Conservation (phyloP, 2,329 filamentous ascomycete genomes). For the Fusarium hainanense region DNA sequence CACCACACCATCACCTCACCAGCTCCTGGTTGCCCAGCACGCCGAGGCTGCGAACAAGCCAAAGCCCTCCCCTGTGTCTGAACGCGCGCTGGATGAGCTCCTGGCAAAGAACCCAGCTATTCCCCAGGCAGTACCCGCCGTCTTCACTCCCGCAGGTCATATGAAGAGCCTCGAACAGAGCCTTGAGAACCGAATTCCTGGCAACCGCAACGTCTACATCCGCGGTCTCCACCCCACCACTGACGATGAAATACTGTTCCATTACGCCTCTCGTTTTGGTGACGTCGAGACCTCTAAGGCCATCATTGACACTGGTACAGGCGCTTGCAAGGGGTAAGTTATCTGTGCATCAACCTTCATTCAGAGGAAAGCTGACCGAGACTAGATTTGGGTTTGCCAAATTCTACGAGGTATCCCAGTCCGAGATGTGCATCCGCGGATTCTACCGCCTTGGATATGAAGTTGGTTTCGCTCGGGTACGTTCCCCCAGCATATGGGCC, state of each 20-base stretch:
- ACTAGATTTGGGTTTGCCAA: conserved; percentile 96
- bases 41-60: conserved; percentile 57
- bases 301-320: conserved; percentile 94
- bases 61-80: conserved; percentile 53
- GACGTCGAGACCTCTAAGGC: conserved; percentile 97
- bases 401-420: conserved; percentile 86
- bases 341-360: background rate
- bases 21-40: conserved; percentile 59
- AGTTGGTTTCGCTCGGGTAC: conserved; percentile 93
- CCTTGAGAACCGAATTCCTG: conserved; percentile 88
- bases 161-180: conserved; percentile 93
- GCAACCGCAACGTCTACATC: conserved; percentile 98
- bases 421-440: conserved; percentile 94
- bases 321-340: conserved; percentile 92
- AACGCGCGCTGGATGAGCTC: conserved; percentile 70
- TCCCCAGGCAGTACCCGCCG: conserved; percentile 88
- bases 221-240: conserved; percentile 95
- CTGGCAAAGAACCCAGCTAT: conserved; percentile 83
- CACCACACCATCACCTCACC: conserved; percentile 74
- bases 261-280: conserved; percentile 88
- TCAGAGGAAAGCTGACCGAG: conserved; percentile 15
- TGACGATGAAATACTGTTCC: conserved; percentile 86
- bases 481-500: conserved; percentile 38
- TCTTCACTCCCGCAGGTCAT: conserved; percentile 85
- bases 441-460: conserved; percentile 97